Base-by-base conservation (phyloP, 495 filamentous ascomycete genomes). In the Geoglossum glabrum region DNA sequence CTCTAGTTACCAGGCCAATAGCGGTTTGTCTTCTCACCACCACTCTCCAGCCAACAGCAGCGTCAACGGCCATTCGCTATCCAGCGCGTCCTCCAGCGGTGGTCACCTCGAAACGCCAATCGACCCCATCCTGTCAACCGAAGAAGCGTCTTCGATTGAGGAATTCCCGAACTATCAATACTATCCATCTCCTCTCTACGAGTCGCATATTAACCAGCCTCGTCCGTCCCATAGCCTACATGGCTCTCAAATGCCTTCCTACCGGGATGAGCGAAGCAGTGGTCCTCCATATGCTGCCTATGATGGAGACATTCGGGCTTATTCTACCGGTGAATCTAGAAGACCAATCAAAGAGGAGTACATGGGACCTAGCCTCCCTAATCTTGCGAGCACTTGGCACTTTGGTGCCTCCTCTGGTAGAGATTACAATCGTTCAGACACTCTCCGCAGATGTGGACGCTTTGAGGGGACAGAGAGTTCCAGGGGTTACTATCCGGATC, bases 131-230 rank as follows among this genome's bases (percentile, higher is more conserved):
- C 55, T 67, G 0, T 61, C 64, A 19, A 43, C 63, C 19, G 65
- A 67, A 17, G 61, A 61, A n/a, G 58, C 60, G 19, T 57, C 63
- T 40, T 58, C 65, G 38, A 54, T 67, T 0, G 58, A 65, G 19
- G 57, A 61, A 10, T 68, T 62, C 47, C 61, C 60, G n/a, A 60
- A 59, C 19, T 68, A 68, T 33, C 67, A 68, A 38, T 68, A 68
- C 56, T 64, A 62, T 52, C 60, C 63, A 1, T 62, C 65, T 17
- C 60, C 65, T 17, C 47, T 67, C 7, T 67, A 67, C 11, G 65
- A 67, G 50, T 62, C 65, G 11, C 61, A 55, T 23, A 25, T 50
- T 21, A 50, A 23, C 46, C 65, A 64, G 34, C 60, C 58, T 21
- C 61, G 65, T 36, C 60, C 65, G 47, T 62, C 64, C 26, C 61